Evolutionary conservation across 164 flowering plant species (phyloP).

Genomic region (Buxus sempervirens): DNA sequence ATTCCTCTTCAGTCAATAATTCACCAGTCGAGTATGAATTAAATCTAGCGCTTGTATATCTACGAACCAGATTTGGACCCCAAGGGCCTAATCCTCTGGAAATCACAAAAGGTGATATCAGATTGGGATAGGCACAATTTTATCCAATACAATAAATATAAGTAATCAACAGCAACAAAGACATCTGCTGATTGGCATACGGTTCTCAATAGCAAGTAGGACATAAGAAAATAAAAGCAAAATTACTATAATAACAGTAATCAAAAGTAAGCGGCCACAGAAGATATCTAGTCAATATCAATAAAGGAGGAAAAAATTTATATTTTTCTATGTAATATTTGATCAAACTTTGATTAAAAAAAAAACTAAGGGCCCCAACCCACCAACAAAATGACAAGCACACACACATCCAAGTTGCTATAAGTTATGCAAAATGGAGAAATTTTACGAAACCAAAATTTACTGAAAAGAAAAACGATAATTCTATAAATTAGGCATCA

Average conservation of each 20-base stretch:
- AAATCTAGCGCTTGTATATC: slow-evolving; percentile 71
- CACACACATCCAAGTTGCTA: too few relatives aligned
- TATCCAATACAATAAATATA: neutral
- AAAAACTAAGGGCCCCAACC: too few relatives aligned
- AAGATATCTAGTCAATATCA: neutral
- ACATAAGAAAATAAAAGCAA: neutral
- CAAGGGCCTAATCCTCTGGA: slow-evolving; percentile 95
- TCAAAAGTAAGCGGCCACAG: neutral
- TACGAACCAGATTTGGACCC: slow-evolving; percentile 75
- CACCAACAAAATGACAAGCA: too few relatives aligned
- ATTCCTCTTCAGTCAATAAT: slow-evolving; percentile 53
- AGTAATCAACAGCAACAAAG: neutral
- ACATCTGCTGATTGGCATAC: neutral
- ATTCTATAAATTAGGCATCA: too few relatives aligned
- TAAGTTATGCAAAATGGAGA: too few relatives aligned
- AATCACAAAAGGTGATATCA: slow-evolving; percentile 4
- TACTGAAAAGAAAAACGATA: too few relatives aligned
- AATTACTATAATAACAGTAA: neutral
- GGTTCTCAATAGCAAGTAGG: neutral
- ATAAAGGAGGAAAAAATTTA: too few relatives aligned
- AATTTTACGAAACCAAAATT: too few relatives aligned
- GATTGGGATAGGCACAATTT: neutral
- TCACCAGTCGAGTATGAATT: slow-evolving; percentile 48
- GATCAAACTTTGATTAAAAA: too few relatives aligned
- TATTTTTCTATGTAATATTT: too few relatives aligned